phyloP scores from a whole-genome alignment of 352 stramenopile genomes.

The Paralagenidium karlingii region DNA sequence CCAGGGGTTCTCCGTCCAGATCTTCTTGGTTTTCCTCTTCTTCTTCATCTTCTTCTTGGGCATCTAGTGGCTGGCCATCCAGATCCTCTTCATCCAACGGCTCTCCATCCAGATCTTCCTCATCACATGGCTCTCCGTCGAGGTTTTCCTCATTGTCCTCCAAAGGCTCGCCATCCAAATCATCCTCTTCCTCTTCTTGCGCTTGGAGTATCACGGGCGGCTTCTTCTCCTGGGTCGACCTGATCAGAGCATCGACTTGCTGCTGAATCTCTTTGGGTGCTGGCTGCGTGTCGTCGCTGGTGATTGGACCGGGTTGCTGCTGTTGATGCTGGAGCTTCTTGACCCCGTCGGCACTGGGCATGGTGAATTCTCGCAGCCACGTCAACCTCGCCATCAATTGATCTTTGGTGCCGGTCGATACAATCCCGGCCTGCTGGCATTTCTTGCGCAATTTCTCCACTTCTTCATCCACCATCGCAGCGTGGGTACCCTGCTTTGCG shows the following conservation, averaged over 20 bases:
- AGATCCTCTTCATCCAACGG: conserved; percentile 31
- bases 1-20: conserved; percentile 27
- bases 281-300: not conserved
- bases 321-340: conserved; percentile 1
- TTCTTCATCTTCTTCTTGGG: too few relatives aligned
- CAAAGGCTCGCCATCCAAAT: conserved; percentile 13
- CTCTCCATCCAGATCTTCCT: conserved; percentile 24
- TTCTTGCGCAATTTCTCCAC: conserved; percentile 42
- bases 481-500: not conserved
- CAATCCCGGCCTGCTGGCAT: conserved; percentile 48
- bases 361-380: conserved; percentile 64
- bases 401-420: conserved; percentile 25
- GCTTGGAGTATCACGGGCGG: not conserved
- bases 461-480: not conserved
- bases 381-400: conserved; percentile 31
- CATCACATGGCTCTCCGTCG: conserved; percentile 28
- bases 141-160: conserved; percentile 17
- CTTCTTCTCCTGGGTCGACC: not conserved
- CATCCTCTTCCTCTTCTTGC: conserved; percentile 1
- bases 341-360: too few relatives aligned
- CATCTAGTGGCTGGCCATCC: conserved; percentile 22
- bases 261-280: conserved; percentile 1
- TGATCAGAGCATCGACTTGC: conserved; percentile 8
- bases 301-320: not conserved
- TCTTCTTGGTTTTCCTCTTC: too few relatives aligned